Conservation (phyloP, 148 eudicot species). For the Tetragonia tetragonoides region DNA sequence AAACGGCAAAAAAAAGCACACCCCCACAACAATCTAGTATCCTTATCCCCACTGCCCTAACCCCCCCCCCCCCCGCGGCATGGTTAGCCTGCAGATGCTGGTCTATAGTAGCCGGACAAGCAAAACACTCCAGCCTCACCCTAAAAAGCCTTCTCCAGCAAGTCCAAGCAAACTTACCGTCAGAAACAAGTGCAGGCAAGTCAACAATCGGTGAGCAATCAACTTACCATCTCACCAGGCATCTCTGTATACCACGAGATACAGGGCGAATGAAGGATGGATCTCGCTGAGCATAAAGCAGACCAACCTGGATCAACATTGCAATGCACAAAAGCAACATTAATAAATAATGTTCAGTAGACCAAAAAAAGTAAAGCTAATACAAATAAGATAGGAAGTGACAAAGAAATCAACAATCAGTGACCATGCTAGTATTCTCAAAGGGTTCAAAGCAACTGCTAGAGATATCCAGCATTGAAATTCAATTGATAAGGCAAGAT, state of each 20-base stretch:
- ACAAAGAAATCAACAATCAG: not conserved
- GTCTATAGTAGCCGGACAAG: too few relatives aligned
- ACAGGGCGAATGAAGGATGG: conserved; percentile 88
- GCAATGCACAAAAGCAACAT: conserved; percentile 10
- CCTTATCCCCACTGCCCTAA: too few relatives aligned
- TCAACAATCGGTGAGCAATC: not conserved
- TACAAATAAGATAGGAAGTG: not conserved
- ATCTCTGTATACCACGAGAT: conserved; percentile 80
- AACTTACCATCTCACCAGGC: conserved; percentile 93
- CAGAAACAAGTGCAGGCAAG: too few relatives aligned
- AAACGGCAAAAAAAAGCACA: too few relatives aligned
- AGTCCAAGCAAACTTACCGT: too few relatives aligned
- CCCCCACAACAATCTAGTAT: too few relatives aligned
- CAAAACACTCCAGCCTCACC: too few relatives aligned
- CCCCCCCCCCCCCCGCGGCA: too few relatives aligned
- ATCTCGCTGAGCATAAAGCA: conserved; percentile 83
- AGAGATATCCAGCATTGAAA: too few relatives aligned
- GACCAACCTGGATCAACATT: conserved; percentile 60
- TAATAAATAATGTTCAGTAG: not conserved
- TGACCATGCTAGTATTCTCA: not conserved
- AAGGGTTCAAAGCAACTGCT: not conserved
- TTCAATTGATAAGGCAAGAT: too few relatives aligned
- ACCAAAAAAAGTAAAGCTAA: not conserved
- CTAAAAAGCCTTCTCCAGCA: too few relatives aligned
- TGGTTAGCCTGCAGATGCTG: too few relatives aligned